Evolutionary conservation across 2,329 filamentous ascomycete genomes (phyloP).

Genomic region (Helotiales sp.): DNA sequence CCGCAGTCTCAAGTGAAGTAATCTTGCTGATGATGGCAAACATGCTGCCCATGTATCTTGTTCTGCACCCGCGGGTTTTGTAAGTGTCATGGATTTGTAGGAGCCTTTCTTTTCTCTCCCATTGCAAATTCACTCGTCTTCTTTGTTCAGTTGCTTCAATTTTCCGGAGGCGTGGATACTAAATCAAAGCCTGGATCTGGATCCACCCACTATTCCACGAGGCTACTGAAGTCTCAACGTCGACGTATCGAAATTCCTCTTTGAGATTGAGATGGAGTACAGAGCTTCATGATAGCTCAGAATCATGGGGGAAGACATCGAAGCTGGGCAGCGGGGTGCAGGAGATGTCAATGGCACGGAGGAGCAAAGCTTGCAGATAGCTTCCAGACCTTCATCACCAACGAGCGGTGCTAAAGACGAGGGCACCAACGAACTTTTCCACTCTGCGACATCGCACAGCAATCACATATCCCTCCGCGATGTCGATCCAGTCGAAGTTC

Average conservation of each 20-base stretch:
- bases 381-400: not conserved
- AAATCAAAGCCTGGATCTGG: not conserved
- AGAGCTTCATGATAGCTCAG: not conserved
- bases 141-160: not conserved
- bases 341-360: not conserved
- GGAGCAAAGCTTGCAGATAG: slow-evolving; percentile 1
- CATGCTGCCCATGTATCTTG: not conserved
- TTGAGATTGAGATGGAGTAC: not conserved
- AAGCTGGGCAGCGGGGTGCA: not conserved
- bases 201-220: not conserved
- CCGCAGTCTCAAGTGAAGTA: not conserved
- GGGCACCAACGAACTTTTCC: not conserved
- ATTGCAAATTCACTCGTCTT: not conserved
- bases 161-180: not conserved
- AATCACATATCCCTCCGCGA: slow-evolving; percentile 47
- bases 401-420: slow-evolving; percentile 3
- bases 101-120: not conserved
- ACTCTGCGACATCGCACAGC: slow-evolving; percentile 31
- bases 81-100: not conserved
- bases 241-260: not conserved
- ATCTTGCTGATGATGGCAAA: not conserved
- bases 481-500: slow-evolving; percentile 60
- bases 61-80: not conserved
- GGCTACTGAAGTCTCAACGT: not conserved
- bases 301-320: slow-evolving; percentile 7